phyloP scores from a whole-genome alignment of 305 asterid genomes.

The Solanum aculeatissimum region DNA sequence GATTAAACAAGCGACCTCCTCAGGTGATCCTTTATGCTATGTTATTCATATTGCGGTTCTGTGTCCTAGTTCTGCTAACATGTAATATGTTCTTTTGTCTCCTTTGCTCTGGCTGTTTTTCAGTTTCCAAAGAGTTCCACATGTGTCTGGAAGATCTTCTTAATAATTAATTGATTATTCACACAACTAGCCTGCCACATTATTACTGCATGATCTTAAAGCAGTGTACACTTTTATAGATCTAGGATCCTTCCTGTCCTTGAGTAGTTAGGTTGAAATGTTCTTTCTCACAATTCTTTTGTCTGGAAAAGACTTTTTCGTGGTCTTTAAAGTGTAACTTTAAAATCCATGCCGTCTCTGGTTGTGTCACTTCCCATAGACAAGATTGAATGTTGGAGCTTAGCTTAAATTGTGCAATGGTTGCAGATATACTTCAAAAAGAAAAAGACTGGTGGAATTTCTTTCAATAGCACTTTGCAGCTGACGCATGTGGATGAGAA shows the following conservation, averaged over 20 bases:
- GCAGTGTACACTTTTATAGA: not conserved
- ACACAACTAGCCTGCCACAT: not conserved
- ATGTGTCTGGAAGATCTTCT: not conserved
- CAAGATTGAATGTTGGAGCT: not conserved
- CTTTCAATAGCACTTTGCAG: conserved; percentile 78
- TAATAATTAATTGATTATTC: not conserved
- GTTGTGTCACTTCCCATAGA: not conserved
- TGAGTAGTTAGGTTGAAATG: not conserved
- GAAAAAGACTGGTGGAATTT: conserved; percentile 98
- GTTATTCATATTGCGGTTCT: not conserved
- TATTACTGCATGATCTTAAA: not conserved
- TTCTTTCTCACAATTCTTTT: not conserved
- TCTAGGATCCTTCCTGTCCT: not conserved
- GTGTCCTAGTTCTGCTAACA: not conserved
- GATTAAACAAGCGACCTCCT: conserved; percentile 90
- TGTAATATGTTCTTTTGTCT: not conserved
- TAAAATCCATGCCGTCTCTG: not conserved
- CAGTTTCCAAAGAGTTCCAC: not conserved
- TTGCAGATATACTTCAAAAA: conserved; percentile 90
- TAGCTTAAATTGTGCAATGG: not conserved
- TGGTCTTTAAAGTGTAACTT: not conserved
- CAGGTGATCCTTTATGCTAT: conserved; percentile 39
- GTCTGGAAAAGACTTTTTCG: not conserved
- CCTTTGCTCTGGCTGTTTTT: not conserved
- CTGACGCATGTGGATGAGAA: conserved; percentile 96